phyloP scores from a whole-genome alignment of 257 asterid genomes.

The Salvia miltiorrhiza region DNA sequence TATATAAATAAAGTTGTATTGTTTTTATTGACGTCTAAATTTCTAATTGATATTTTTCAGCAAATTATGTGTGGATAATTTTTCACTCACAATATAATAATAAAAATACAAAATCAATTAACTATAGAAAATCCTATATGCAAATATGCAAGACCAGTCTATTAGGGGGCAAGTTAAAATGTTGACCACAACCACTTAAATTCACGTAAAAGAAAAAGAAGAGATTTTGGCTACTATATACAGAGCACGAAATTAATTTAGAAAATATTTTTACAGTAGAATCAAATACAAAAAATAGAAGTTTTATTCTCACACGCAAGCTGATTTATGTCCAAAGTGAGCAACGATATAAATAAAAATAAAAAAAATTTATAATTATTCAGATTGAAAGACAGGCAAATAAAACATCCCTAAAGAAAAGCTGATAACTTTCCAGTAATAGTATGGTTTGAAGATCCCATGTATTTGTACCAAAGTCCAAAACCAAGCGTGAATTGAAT shows the following conservation, averaged over 20 bases:
- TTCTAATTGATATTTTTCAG: no score
- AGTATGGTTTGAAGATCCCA: not conserved
- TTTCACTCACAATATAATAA: not conserved
- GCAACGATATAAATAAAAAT: not conserved
- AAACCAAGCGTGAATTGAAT: not conserved
- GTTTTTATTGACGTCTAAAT: no score
- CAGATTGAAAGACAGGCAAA: slow-evolving; percentile 1
- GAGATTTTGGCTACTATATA: not conserved
- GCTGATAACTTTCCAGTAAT: slow-evolving; percentile 17
- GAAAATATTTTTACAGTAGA: no score
- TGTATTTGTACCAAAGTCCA: slow-evolving; percentile 11
- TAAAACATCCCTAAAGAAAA: not conserved
- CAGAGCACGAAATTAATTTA: not conserved
- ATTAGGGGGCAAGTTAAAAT: slow-evolving; percentile 1
- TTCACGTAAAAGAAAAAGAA: slow-evolving; percentile 17
- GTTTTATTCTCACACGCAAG: slow-evolving; percentile 13
- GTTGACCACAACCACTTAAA: slow-evolving; percentile 8
- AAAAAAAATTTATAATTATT: not conserved
- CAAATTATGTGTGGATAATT: not conserved
- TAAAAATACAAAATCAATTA: not conserved
- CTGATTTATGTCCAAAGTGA: not conserved
- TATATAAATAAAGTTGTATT: no score
- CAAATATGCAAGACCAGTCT: not conserved
- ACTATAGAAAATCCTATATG: not conserved
- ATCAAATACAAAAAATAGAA: not conserved